Base-by-base conservation (phyloP, 495 filamentous ascomycete genomes). In the Baudoinia panamericana region DNA sequence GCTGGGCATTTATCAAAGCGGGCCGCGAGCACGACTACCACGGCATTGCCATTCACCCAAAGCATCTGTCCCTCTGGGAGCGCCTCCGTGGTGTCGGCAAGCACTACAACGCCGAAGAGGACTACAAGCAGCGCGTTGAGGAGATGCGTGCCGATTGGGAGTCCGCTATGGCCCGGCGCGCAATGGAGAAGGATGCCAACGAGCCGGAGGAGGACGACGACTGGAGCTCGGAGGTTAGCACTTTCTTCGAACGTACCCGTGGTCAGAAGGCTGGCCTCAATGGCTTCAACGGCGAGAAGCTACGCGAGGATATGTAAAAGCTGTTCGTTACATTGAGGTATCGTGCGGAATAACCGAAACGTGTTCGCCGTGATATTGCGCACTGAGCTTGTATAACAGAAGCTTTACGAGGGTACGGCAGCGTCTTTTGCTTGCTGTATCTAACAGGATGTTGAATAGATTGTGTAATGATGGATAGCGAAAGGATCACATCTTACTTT, bases 51-150 rank as follows among this genome's bases (percentile, higher is more conserved):
- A 71, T 93, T 36, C 84, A 93, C 63, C 75, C 83, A 28, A 72
- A 80, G 61, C 85, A 94, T 56, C 65, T 94, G 47, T 85, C 80
- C 2, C 52, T 82, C 27, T 94, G 76, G 69, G 84, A 93, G 67
- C 75, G 82, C 46, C 56, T 75, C 39, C 62, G 65, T 39, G 80
- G 80, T 30, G 69, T 71, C 26, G 74, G 79, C 51, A 82, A 84
- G 63, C 56, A 72, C 62, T 93, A 92, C 61, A 60, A 93, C 56
- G 73, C 84, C 34, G 73, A 80, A 47, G 62, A 76, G 9, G 85
- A 93, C 65, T 79, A 74, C 62, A 65, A 78, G 59, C 69, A 74
- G 50, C 85, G 83, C 69, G 75, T 92, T 27, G 70, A 78, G 45
- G 85, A 92, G 50, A 78, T 87, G 69, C 71, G 77, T 39, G 53